Base-by-base conservation (phyloP, 1,284 basidiomycete species). In the Ustilago hordei region DNA sequence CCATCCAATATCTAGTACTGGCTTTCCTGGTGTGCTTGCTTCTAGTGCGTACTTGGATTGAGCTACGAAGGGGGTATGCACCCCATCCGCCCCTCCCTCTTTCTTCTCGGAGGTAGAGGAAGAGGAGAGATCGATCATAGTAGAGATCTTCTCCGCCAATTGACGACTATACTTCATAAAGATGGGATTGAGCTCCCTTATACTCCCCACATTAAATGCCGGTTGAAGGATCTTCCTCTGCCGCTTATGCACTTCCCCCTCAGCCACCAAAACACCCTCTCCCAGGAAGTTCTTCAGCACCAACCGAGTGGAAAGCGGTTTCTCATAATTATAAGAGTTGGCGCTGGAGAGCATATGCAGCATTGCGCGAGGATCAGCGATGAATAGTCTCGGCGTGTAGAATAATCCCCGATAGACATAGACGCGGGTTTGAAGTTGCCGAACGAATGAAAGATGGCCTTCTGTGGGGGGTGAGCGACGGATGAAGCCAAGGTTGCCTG, bases 381-480 rank as follows among this genome's bases (percentile, higher is more conserved):
- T 64, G 23, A 83, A 62, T 11, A 86, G 41, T 7, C 84, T 78
- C 1, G 75, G 81, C n/a, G 71, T 60, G 60, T 78, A 78, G 55
- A 85, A 82, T 35, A 83, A 63, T 41, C 77, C 79, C n/a, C 81
- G 78, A 60, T 85, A 85, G 48, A 80, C 70, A 52, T 73, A 83
- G 4, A 85, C 78, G 4, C 35, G 34, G 3, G 76, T 68, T 0
- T 48, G 55, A 23, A 79, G 55, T n/a, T 77, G 62, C 15, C 60
- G 55, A 12, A 45, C 38, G 48, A 73, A 82, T 0, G 31, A 5
- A 15, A 81, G 62, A 50, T 81, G 80, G 11, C 60, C 69, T 57
- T 76, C 66, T 41, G 58, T 48, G 41, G 80, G 71, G 7, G 69
- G 73, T 15, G 43, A 50, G 32, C 62, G 48, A 8, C 79, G 65